Base-by-base conservation (phyloP, 345 rosid genomes). In the Acer campestre region DNA sequence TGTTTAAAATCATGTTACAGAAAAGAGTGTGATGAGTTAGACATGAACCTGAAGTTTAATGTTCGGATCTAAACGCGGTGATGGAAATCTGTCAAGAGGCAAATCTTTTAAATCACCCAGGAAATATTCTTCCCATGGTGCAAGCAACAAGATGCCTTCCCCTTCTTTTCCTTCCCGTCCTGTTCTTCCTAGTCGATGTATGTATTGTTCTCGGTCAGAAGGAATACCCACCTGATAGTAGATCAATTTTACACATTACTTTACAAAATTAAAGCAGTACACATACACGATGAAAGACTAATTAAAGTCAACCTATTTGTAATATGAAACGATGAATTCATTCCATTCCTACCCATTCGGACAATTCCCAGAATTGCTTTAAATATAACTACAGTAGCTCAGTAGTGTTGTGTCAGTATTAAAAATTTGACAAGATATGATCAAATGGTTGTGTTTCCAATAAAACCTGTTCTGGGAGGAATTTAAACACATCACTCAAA, bases 41-140 rank as follows among this genome's bases (percentile, higher is more conserved):
- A 79, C 46, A 77, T 31, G 25, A 61, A 93, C 99, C 99, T 89
- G 85, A 61, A 71, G 80, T 77, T 89, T 89, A 49, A 75, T 51
- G 75, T 88, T 85, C 31, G 88, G 87, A 81, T 92, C 92, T 77
- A 91, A 77, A 66, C 77, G 76, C 1, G 93, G 99, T 44, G 78
- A 71, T 40, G 91, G 88, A 67, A 86, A 27, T 82, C 87, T 88
- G 77, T 89, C 91, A 22, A 93, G 88, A 48, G 98, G 98, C 77
- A 97, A 84, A 79, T 91, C 99, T 77, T 87, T 89, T 58, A 97
- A 84, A 75, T 91, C 93, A 63, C 90, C 88, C 76, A 97, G 84
- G 90, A 97, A 97, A 84, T 89, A 92, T 81, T 90, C 89, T 83
- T 94, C 99, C 97, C 98, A 97, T 42, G 99, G 99, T 10, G 98